phyloP scores from a whole-genome alignment of 2,329 filamentous ascomycete species.

The Hymenoscyphus fructigenus region DNA sequence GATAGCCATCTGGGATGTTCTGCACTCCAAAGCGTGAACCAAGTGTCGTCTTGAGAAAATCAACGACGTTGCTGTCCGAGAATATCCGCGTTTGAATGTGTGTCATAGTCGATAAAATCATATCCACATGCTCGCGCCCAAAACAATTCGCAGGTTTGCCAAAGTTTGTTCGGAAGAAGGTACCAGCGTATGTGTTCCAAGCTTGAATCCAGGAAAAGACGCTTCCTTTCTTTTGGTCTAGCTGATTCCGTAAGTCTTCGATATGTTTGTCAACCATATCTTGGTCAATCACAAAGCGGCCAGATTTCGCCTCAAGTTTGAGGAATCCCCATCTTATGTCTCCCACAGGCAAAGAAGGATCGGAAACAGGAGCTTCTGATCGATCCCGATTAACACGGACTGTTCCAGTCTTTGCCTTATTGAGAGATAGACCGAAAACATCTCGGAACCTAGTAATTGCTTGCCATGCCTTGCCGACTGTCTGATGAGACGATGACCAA shows the following conservation, averaged over 20 bases:
- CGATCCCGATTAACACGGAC: conserved; percentile 40
- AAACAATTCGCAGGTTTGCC: conserved; percentile 55
- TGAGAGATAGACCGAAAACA: conserved; percentile 57
- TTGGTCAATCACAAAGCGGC: conserved; percentile 55
- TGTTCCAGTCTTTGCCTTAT: conserved; percentile 57
- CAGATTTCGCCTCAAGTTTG: conserved; percentile 47
- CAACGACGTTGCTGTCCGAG: conserved; percentile 43
- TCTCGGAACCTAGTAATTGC: conserved; percentile 54
- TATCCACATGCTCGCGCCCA: conserved; percentile 54
- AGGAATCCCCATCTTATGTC: conserved; percentile 61
- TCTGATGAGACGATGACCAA: conserved; percentile 53
- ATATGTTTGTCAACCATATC: conserved; percentile 55
- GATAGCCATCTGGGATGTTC: conserved; percentile 42
- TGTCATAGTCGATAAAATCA: conserved; percentile 51
- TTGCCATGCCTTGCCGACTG: conserved; percentile 58
- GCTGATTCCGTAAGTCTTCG: conserved; percentile 53
- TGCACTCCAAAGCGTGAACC: conserved; percentile 46
- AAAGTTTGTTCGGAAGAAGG: conserved; percentile 59
- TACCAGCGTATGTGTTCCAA: conserved; percentile 57
- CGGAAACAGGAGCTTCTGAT: conserved; percentile 18
- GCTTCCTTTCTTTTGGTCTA: conserved; percentile 48
- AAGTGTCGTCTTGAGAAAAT: conserved; percentile 50
- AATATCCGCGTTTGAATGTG: conserved; percentile 54
- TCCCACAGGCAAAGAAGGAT: conserved; percentile 47
- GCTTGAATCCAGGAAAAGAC: conserved; percentile 59